phyloP scores from a whole-genome alignment of 305 asterid species.

The Fraxinus latifolia region DNA sequence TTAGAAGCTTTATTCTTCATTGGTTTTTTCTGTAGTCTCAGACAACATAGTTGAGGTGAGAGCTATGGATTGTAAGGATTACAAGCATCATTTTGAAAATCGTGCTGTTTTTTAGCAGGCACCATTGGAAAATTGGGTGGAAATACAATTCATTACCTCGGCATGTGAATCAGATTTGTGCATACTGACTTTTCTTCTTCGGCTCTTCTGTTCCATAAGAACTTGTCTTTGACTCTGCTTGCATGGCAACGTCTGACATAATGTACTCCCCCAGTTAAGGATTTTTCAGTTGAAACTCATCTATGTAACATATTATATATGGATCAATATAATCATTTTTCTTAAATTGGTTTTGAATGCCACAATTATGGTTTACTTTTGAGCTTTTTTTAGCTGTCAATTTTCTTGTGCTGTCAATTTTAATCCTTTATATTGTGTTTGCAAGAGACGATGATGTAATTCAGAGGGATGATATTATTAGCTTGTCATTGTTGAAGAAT shows the following conservation, averaged over 20 bases:
- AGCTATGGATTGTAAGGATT: background rate
- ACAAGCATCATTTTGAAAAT: background rate
- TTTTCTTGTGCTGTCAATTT: background rate
- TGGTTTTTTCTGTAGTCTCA: background rate
- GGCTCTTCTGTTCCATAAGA: background rate
- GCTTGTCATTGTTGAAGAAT: background rate
- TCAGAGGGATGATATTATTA: background rate
- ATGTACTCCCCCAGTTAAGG: background rate
- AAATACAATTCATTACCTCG: background rate
- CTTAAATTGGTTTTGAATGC: background rate
- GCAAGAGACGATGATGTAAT: background rate
- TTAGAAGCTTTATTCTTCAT: background rate
- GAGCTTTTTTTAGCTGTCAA: background rate
- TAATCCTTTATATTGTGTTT: background rate
- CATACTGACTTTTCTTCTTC: background rate
- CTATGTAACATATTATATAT: background rate
- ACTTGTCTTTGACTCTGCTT: background rate
- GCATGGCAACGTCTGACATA: background rate
- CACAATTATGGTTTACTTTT: background rate
- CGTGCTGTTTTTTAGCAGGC: background rate
- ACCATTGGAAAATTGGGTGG: background rate
- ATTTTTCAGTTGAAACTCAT: background rate
- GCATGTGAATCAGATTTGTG: background rate
- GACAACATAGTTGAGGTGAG: background rate
- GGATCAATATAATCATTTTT: background rate